Conservation (phyloP, 768 basidiomycete genomes). For the Boletellus ananas region DNA sequence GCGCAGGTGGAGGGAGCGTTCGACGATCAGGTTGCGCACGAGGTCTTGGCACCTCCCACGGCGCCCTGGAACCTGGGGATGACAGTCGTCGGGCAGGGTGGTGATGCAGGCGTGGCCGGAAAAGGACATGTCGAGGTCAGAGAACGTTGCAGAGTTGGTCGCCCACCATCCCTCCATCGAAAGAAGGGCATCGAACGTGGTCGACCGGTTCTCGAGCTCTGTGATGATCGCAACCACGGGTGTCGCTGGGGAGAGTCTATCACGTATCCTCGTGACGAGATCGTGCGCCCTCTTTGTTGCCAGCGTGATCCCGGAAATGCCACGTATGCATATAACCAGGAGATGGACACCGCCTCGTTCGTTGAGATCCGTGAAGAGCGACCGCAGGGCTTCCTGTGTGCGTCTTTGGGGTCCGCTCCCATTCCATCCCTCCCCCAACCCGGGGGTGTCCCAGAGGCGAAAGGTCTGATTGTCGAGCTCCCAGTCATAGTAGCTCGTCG, state of each 20-base stretch:
- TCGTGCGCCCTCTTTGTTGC: constrained; percentile 19
- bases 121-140: constrained; percentile 28
- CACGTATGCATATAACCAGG: constrained; percentile 26
- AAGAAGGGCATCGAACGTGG: neutral
- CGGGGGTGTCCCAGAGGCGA: constrained; percentile 31
- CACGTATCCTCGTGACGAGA: constrained; percentile 13
- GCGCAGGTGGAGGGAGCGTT: constrained; percentile 13
- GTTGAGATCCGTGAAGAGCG: constrained; percentile 20
- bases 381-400: constrained; percentile 18
- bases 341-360: constrained; percentile 23
- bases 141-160: constrained; percentile 27
- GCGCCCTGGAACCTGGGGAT: constrained; percentile 21
- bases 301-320: constrained; percentile 12
- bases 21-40: constrained; percentile 16
- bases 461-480: constrained; percentile 9
- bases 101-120: constrained; percentile 39
- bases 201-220: constrained; percentile 27
- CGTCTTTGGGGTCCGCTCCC: constrained; percentile 17
- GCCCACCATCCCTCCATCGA: constrained; percentile 40
- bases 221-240: constrained; percentile 31
- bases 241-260: constrained; percentile 9
- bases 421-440: constrained; percentile 23
- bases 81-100: constrained; percentile 21
- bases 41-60: constrained; percentile 16
- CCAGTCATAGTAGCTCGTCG: constrained; percentile 11